Evolutionary conservation across 202 grass and related monocot genomes (phyloP).

Genomic region (Zizania palustris): DNA sequence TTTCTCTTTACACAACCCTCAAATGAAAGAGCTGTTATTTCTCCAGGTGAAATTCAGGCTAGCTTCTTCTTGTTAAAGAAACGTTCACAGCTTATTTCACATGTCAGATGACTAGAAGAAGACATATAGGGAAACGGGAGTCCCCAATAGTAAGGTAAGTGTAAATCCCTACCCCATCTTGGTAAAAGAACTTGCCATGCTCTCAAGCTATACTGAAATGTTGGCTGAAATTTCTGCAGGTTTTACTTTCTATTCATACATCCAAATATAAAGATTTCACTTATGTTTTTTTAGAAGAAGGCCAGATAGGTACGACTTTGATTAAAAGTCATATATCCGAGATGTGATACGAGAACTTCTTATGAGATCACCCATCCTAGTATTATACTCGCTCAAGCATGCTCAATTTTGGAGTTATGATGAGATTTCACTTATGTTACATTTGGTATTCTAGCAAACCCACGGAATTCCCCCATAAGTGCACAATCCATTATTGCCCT

Average conservation of each 20-base stretch:
- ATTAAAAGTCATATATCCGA: too few relatives aligned
- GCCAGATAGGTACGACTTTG: too few relatives aligned
- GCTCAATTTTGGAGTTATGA: too few relatives aligned
- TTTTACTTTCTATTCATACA: slow-evolving; percentile 51
- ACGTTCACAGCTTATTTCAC: slow-evolving; percentile 41
- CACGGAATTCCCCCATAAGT: slow-evolving; percentile 56
- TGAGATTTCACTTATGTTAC: too few relatives aligned
- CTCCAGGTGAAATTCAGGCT: slow-evolving; percentile 64
- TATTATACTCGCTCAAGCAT: too few relatives aligned
- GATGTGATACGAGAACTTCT: too few relatives aligned
- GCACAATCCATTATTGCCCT: slow-evolving; percentile 40
- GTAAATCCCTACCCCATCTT: slow-evolving; percentile 27
- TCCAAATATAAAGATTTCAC: slow-evolving; percentile 43
- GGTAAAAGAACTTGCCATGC: slow-evolving; percentile 6
- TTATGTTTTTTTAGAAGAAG: too few relatives aligned
- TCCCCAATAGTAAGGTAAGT: slow-evolving; percentile 60
- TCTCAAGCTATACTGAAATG: slow-evolving; percentile 21
- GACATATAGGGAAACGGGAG: slow-evolving; percentile 56
- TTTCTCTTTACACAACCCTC: background rate
- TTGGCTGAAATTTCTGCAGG: slow-evolving; percentile 49
- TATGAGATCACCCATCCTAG: too few relatives aligned
- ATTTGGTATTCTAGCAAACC: slow-evolving; percentile 64
- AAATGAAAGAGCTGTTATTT: slow-evolving; percentile 14
- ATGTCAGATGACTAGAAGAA: slow-evolving; percentile 47
- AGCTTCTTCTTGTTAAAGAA: slow-evolving; percentile 61